A percentile compares a stretch with the other conserved stretches of the same genome.
Conservation (phyloP, 2,329 filamentous ascomycete species). For the Neocatenulostroma microsporum region DNA sequence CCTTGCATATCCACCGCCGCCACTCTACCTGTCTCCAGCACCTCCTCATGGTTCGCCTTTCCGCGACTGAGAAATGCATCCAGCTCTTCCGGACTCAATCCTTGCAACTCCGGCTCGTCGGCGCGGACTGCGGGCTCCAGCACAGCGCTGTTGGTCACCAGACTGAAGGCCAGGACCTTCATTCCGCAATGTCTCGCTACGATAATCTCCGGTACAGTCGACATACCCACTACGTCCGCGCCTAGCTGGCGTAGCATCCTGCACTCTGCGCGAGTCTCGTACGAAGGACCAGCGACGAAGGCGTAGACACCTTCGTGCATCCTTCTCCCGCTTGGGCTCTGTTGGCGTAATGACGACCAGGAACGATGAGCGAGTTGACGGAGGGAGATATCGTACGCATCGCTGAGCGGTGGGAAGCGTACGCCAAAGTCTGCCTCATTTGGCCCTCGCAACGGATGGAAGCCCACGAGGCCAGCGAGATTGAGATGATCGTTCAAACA, state of each 20-base stretch:
- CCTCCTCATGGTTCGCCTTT: slow-evolving; percentile 58
- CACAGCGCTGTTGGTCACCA: slow-evolving; percentile 59
- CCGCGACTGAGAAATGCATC: slow-evolving; percentile 50
- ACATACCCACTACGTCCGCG: slow-evolving; percentile 63
- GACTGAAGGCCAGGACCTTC: slow-evolving; percentile 55
- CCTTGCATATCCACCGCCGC: slow-evolving; percentile 57
- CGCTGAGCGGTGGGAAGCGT: slow-evolving; percentile 56
- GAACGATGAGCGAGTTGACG: slow-evolving; percentile 50
- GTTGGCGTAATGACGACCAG: slow-evolving; percentile 45
- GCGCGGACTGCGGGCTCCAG: slow-evolving; percentile 52
- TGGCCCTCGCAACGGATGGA: slow-evolving; percentile 54
- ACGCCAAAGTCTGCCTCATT: slow-evolving; percentile 56
- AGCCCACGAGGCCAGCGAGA: slow-evolving; percentile 53
- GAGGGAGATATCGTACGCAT: slow-evolving; percentile 58
- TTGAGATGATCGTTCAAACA: slow-evolving; percentile 61
- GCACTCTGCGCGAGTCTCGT: slow-evolving; percentile 59
- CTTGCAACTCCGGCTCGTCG: slow-evolving; percentile 48
- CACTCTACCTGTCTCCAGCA: slow-evolving; percentile 52
- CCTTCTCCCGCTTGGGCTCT: slow-evolving; percentile 39
- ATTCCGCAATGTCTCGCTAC: slow-evolving; percentile 58
- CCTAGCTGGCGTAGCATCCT: slow-evolving; percentile 53
- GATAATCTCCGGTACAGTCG: slow-evolving; percentile 60
- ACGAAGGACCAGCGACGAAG: slow-evolving; percentile 56
- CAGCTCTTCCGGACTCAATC: slow-evolving; percentile 44
- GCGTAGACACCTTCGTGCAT: slow-evolving; percentile 60